These are phyloP conservation scores for Aspergillus phoenicis DNA, from an alignment of 2,329 filamentous ascomycete species.

Conservation along the genomic window DNA sequence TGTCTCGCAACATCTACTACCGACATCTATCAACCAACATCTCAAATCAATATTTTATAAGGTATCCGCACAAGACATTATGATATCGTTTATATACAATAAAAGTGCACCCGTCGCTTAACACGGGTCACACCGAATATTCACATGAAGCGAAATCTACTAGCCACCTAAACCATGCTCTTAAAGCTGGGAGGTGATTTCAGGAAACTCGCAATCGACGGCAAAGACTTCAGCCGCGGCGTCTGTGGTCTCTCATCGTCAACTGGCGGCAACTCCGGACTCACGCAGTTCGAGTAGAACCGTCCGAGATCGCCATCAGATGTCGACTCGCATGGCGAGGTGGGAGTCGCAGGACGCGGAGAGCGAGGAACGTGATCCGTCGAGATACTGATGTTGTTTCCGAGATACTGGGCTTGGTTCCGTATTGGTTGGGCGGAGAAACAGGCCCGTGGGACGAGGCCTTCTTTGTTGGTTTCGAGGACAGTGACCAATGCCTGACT, in stretches of 20 bases:
- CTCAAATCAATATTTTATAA: no score
- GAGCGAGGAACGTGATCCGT: slow-evolving; percentile 3
- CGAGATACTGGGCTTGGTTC: slow-evolving; percentile 10
- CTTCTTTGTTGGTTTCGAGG: slow-evolving; percentile 4
- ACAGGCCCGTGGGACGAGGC: not conserved
- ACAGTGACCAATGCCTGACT: slow-evolving; percentile 2
- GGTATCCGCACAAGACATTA: no score
- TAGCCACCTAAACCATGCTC: slow-evolving; percentile 1
- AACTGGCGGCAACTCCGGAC: not conserved
- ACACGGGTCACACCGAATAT: not conserved
- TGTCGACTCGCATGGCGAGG: not conserved
- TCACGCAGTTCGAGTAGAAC: slow-evolving; percentile 5
- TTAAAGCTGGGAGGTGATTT: slow-evolving; percentile 4
- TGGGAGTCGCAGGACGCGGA: not conserved
- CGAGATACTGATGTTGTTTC: slow-evolving; percentile 5
- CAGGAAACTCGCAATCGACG: slow-evolving; percentile 3
- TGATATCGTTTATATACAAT: not conserved
- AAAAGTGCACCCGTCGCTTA: no score
- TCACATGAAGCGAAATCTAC: not conserved
- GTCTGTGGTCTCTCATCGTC: not conserved
- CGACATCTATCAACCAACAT: no score
- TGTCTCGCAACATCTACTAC: no score
- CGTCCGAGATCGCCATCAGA: slow-evolving; percentile 2
- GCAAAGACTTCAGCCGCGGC: not conserved
- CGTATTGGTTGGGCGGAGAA: slow-evolving; percentile 1